Evolutionary conservation across 768 basidiomycete genomes (phyloP), one percentile per base, ranked within the genome.

Genomic region (Tephrocybe rancida): DNA sequence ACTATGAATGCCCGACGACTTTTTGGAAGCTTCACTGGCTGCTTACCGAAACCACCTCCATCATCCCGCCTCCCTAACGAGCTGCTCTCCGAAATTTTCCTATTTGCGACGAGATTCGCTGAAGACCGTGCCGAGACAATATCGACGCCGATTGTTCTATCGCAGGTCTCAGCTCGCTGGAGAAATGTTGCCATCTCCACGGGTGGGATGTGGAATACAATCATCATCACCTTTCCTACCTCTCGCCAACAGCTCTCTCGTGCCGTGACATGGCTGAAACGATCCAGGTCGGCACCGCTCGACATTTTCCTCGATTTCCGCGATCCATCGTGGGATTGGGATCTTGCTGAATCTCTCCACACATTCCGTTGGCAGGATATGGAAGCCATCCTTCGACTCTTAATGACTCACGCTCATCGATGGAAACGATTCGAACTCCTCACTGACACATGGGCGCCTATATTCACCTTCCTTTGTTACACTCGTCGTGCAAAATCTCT

Each of bases 401-500:
- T 85, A 9, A 60, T 79, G 7, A 72, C 75, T 11, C 77, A 80
- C 25, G 73, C 72, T 7, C 43, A 59, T 19, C 75, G 81, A 44
- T 85, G 83, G 81, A 67, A 69, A 38, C 67, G 54, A 11, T 45
- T 85, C 42, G 76, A 79, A 44, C 69, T 86, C n/a, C 65, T 81
- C 44, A 75, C 81, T 1, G 84, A 86, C 56, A 86, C 81, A 3
- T 86, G 84, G 83, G 70, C 72, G 1, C 84, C 84, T 10, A 77
- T 85, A 11, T 79, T 76, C 59, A 69, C 74, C 8, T 83, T 85
- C 58, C 73, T 85, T 9, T 70, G 67, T 32, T 70, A 66, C 49
- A 75, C 78, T 3, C 65, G 62, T 10, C 48, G 63, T 8, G 64
- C 73, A 24, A 62, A 64, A 5, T 60, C 69, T 1, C 66, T 70